phyloP scores from a whole-genome alignment of 1,284 basidiomycete genomes.

The Pseudozyma pruni region DNA sequence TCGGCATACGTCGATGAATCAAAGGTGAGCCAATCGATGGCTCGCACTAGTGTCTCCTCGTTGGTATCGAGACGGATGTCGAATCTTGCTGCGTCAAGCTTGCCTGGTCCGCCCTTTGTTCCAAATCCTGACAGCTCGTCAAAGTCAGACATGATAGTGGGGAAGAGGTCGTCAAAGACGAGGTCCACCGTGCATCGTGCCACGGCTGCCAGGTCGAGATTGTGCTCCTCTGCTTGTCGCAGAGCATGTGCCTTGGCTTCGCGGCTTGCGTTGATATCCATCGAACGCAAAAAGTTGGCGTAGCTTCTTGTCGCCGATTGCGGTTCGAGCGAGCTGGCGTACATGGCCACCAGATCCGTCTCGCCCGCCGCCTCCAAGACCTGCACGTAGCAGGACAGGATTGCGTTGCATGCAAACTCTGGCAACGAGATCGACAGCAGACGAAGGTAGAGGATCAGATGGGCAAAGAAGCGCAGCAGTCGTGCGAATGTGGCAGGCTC shows the following conservation, averaged over 20 bases:
- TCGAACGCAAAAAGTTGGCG: conserved; percentile 82
- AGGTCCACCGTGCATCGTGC: conserved; percentile 83
- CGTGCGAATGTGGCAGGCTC: conserved; percentile 64
- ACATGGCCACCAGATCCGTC: conserved; percentile 88
- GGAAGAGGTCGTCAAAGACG: conserved; percentile 73
- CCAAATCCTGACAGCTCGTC: conserved; percentile 26
- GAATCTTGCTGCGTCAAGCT: conserved; percentile 32
- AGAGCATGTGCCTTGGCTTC: conserved; percentile 80
- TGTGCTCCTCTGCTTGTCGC: conserved; percentile 81
- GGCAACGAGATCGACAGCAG: conserved; percentile 74
- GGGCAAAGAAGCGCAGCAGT: conserved; percentile 86
- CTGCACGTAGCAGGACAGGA: conserved; percentile 87
- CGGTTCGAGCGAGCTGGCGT: conserved; percentile 88
- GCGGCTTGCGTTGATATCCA: conserved; percentile 78
- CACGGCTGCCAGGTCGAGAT: conserved; percentile 82
- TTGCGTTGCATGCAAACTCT: conserved; percentile 77
- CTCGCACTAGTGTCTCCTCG: conserved; percentile 76
- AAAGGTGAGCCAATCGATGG: conserved; percentile 93
- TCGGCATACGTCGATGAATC: conserved; percentile 67
- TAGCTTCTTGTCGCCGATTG: conserved; percentile 89
- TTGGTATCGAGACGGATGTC: conserved; percentile 37
- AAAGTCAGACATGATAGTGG: conserved; percentile 37
- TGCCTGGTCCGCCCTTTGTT: conserved; percentile 8
- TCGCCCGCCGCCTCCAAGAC: conserved; percentile 80
- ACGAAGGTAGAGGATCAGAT: conserved; percentile 89